Evolutionary conservation across 352 stramenopile genomes (phyloP), one percentile per base, ranked within the genome.

Genomic region (Globisporangium nodosum): DNA sequence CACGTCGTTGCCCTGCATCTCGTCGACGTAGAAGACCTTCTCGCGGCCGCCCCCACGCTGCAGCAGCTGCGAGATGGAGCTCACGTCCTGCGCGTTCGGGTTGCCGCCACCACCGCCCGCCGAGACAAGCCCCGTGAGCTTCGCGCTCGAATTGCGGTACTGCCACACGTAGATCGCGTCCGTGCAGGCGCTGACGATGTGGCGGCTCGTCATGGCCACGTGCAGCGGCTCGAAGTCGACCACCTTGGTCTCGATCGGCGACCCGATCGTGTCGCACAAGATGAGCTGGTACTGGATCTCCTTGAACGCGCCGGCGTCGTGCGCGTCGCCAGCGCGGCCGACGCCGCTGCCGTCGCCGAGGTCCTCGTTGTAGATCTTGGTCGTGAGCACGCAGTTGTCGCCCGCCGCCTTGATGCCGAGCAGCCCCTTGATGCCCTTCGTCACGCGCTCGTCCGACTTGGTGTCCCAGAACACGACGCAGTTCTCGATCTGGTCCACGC

Each of bases 121-220:
- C 7, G 64, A 72, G 18, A 79, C 81, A 1, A 89, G 66, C 6
- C 81, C 78, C 33, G 84, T 90, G 42, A 94, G 67, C 53, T 94
- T 91, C 40, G 82, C 63, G 54, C 73, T 90, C 0, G 79, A 83
- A 37, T 90, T 92, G 42, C 86, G 89, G 65, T 97, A 98, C 72
- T 98, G 93, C 92, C 93, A 98, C 0, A 94, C 79, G 65, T 97
- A 98, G 20, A 97, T 91, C 5, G 80, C 86, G 45, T 92, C 78
- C 3, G 78, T 70, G 7, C 77, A 90, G 0, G 91, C 88, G 12
- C 83, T 76, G 21, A 96, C 67, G 18, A 97, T 81, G 52, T 96
- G 85, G 42, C 76, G 75, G 15, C 74, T 60, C n/a, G 88, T 96
- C 92, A 98, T 98, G 31, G 68, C 60, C 42, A 95, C 73, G 53